A percentile compares a stretch with the other conserved stretches of the same genome.
Evolutionary conservation across 306 rosid species (phyloP).

Genomic region (Cajanus cajan): DNA sequence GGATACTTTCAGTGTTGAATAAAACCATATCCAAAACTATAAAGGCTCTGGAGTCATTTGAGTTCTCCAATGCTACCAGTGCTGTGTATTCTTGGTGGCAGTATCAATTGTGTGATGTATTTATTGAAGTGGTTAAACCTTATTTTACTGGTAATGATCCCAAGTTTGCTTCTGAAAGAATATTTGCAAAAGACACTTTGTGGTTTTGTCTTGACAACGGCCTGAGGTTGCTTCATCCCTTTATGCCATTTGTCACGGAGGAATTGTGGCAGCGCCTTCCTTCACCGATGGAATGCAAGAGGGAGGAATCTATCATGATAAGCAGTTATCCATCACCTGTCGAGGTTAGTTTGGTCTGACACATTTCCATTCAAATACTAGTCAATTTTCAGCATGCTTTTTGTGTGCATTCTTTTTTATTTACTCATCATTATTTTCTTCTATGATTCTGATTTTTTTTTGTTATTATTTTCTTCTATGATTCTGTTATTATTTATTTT

Average conservation of each 20-base stretch:
- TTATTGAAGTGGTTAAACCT: conserved; percentile 89
- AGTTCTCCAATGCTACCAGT: conserved; percentile 82
- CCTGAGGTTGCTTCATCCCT: conserved; percentile 91
- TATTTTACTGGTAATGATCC: conserved; percentile 72
- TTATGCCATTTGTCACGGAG: conserved; percentile 96
- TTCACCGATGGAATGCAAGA: conserved; percentile 48
- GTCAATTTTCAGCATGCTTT: neutral
- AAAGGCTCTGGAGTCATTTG: conserved; percentile 59
- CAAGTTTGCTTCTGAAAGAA: conserved; percentile 55
- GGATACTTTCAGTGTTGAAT: conserved; percentile 82
- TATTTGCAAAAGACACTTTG: conserved; percentile 71
- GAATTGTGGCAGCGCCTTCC: conserved; percentile 99
- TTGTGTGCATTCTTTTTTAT: neutral
- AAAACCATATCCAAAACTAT: conserved; percentile 66
- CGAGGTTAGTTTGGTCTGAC: conserved; percentile 60
- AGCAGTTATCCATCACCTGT: conserved; percentile 62
- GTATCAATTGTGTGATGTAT: conserved; percentile 93
- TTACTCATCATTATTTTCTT: neutral
- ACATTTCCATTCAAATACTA: neutral
- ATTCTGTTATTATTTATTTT: too few species aligned
- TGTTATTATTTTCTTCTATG: neutral
- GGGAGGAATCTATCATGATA: conserved; percentile 78
- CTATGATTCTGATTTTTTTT: neutral
- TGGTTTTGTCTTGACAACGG: conserved; percentile 96
- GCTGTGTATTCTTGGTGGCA: conserved; percentile 93